A percentile compares a stretch with the other conserved stretches of the same genome.
Conservation (phyloP, 1,139 yeast species). For the Saccharomyces hybrid region DNA sequence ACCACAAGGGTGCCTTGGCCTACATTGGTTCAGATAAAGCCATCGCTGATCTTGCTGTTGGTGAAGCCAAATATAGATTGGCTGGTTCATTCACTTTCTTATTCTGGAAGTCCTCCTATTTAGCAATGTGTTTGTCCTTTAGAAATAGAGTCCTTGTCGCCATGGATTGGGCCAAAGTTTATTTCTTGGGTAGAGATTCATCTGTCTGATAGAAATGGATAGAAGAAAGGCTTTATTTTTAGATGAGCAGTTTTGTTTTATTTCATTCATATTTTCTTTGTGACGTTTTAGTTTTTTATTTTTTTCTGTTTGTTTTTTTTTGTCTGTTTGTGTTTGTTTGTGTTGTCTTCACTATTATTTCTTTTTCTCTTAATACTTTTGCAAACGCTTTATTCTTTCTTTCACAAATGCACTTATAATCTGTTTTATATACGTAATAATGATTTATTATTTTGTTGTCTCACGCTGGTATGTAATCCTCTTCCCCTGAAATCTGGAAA, state of each 20-base stretch:
- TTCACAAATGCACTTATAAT: not conserved
- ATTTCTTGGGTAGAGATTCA: constrained; percentile 82
- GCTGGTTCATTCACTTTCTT: constrained; percentile 84
- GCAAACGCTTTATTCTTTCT: not conserved
- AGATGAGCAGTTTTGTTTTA: not conserved
- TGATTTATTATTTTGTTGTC: not conserved
- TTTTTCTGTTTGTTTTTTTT: not conserved
- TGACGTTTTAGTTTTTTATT: not conserved
- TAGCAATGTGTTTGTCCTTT: constrained; percentile 85
- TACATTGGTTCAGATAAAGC: constrained; percentile 88
- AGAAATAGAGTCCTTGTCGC: constrained; percentile 80
- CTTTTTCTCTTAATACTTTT: not conserved
- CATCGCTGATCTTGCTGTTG: constrained; percentile 86
- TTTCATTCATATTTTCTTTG: too few relatives aligned
- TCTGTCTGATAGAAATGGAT: constrained; percentile 29
- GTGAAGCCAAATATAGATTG: constrained; percentile 69
- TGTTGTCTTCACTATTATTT: not conserved
- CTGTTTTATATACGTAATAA: not conserved
- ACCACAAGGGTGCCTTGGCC: constrained; percentile 69
- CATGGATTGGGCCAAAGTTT: constrained; percentile 82
- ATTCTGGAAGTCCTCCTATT: constrained; percentile 92
- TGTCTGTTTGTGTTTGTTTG: not conserved
- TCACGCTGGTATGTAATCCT: not conserved
- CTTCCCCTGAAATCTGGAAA: too few relatives aligned
- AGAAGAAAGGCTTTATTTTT: not conserved